Base-by-base conservation (phyloP, 2,329 filamentous ascomycete species). In the Graphilbum ipis-grandicollis region DNA sequence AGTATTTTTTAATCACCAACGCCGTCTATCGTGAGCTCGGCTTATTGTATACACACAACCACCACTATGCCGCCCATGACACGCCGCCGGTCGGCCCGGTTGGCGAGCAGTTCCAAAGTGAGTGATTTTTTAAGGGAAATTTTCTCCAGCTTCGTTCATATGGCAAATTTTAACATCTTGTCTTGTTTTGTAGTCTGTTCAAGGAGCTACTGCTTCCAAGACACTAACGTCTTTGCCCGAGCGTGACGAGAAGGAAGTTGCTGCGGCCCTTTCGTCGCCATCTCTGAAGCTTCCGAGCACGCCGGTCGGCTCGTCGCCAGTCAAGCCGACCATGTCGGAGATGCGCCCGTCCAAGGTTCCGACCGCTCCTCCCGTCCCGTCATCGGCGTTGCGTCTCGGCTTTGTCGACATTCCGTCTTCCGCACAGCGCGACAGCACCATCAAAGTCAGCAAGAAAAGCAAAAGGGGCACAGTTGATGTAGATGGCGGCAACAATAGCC, bases 331-430 rank as follows among this genome's bases (percentile, higher is more conserved):
- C 34, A 67, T 68, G 44, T 73, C 76, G 41, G 85, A 93, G 54
- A 94, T 94, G 86, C 86, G 94, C 52, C 88, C 88, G 9, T 81
- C 80, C 60, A 81, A 80, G 52, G 71, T 74, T 39, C 67, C 71
- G 44, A 86, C 80, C 18, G 79, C 75, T 43, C 81, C 79, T 37
- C 64, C 81, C 32, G 14, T 28, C 14, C 71, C 79, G 2, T 85
- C 90, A 19, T 84, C 85, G 10, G 84, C 79, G 6, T 64, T 90
- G 31, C 73, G 79, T 49, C 66, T 93, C 18, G 86, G 86, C 14
- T 93, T 94, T 56, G 71, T 72, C 41, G 79, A 82, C 45, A 75
- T 90, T 53, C 73, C 69, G 42, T 26, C 18, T 31, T 33, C 28
- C 40, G 39, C 41, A 37, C 34, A 37, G 35, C 15, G 39, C 34